These are phyloP conservation scores for Suillus plorans DNA, from an alignment of 768 basidiomycete genomes.

Conservation along the genomic window DNA sequence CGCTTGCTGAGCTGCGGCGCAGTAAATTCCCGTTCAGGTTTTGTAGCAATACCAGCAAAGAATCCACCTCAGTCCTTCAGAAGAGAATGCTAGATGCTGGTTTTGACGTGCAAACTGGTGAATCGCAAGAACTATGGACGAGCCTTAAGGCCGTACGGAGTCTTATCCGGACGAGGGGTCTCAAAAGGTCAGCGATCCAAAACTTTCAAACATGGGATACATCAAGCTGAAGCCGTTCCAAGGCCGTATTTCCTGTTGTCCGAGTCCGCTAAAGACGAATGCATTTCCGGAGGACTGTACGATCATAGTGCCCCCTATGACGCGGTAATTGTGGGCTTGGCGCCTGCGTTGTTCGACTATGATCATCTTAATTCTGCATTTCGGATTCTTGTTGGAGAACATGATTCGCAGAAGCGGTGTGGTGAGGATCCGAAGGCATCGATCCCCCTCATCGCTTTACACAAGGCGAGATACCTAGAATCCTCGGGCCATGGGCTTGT, in stretches of 20 bases:
- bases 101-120: slow-evolving; percentile 37
- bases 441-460: slow-evolving; percentile 55
- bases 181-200: slow-evolving; percentile 37
- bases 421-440: neutral
- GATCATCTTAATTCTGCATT: slow-evolving; percentile 62
- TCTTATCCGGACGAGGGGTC: slow-evolving; percentile 38
- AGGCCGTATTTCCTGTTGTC: slow-evolving; percentile 63
- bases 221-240: slow-evolving; percentile 2
- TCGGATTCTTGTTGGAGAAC: slow-evolving; percentile 54
- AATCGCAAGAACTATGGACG: slow-evolving; percentile 54
- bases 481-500: slow-evolving; percentile 48
- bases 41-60: slow-evolving; percentile 73
- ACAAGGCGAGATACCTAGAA: slow-evolving; percentile 55
- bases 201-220: neutral
- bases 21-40: slow-evolving; percentile 45
- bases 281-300: slow-evolving; percentile 20
- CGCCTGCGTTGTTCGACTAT: slow-evolving; percentile 53
- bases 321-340: slow-evolving; percentile 63
- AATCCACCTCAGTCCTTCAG: slow-evolving; percentile 48
- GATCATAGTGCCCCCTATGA: slow-evolving; percentile 39
- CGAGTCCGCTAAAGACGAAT: slow-evolving; percentile 45
- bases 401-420: slow-evolving; percentile 12
- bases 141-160: slow-evolving; percentile 60
- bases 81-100: slow-evolving; percentile 46
- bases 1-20: slow-evolving; percentile 27